A percentile compares a stretch with the other conserved stretches of the same genome.
phyloP scores from a whole-genome alignment of 2,329 filamentous ascomycete genomes.

The Aaosphaeria arxii region DNA sequence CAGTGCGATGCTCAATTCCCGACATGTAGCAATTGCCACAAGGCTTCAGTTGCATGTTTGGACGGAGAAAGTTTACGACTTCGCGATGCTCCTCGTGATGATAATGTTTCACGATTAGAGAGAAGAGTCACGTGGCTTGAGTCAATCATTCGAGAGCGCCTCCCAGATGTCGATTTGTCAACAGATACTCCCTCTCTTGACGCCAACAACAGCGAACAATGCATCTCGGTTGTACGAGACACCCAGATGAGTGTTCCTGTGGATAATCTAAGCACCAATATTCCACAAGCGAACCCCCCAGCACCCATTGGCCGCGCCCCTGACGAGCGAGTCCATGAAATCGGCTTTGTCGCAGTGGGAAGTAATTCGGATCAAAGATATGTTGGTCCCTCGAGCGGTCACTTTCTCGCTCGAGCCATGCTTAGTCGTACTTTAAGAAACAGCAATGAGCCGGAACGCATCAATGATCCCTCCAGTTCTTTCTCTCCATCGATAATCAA shows the following conservation, averaged over 20 bases:
- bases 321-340: conserved; percentile 40
- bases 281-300: not conserved
- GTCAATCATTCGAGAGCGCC: conserved; percentile 8
- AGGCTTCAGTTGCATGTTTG: conserved; percentile 6
- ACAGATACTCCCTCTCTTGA: not conserved
- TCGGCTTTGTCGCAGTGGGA: conserved; percentile 52
- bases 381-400: conserved; percentile 56
- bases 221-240: not conserved
- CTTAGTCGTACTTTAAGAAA: conserved; percentile 33
- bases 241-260: not conserved
- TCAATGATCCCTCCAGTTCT: not conserved
- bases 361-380: conserved; percentile 50
- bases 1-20: conserved; percentile 11
- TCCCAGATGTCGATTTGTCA: conserved; percentile 9
- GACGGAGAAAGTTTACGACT: conserved; percentile 12
- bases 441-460: not conserved
- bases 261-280: not conserved
- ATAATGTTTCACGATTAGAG: conserved; percentile 1
- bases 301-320: not conserved
- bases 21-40: conserved; percentile 9
- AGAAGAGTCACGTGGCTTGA: conserved; percentile 10
- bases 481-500: conserved; percentile 2
- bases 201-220: not conserved
- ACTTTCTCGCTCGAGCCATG: conserved; percentile 52
- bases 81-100: conserved; percentile 1